Base-by-base conservation (phyloP, 1,284 basidiomycete species). In the Pseudozyma sp. region DNA sequence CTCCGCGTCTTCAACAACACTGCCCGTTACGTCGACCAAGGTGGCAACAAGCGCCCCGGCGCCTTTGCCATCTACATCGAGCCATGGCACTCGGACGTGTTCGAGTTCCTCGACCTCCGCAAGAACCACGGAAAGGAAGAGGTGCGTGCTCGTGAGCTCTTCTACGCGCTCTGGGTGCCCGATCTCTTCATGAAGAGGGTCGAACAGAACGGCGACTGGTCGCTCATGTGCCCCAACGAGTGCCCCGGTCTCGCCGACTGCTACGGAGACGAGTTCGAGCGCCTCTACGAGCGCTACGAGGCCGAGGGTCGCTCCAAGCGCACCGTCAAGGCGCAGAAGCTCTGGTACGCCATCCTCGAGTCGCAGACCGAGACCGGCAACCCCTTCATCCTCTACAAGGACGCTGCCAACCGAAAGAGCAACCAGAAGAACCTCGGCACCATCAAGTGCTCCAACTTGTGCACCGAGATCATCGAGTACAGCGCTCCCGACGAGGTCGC, bases 61-160 rank as follows among this genome's bases (percentile, higher is more conserved):
- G 97, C 97, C 3, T 98, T 99, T 81, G 94, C 97, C 54, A 94
- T 97, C 85, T 97, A 97, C 87, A 87, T 97, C 74, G 95, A 97
- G 86, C 95, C 95, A 9, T 97, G 95, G 95, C 96, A 99, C 85
- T 90, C 94, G 37, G 97, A 99, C 85, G 87, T 99, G 79, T 98
- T 98, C 80, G 96, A 98, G 77, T 98, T 99, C 88, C 89, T 99
- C 76, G 96, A 99, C 85, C 89, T 99, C 48, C 90, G 97, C 82
- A 99, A 99, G 89, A 99, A 99, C 86, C 97, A 99, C 82, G 97
- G 97, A 64, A 99, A 99, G 86, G 97, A 99, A 86, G 96, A 99
- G 86, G 90, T 91, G 56, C 93, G 97, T 75, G 97, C 97, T 33
- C 91, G 97, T 58, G 97, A 99, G 85, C 88, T 99, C 29, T 99